Evolutionary conservation across 441 rosid genomes (phyloP), one percentile per base, ranked within the genome.

Genomic region (Gossypium schwendimanii): DNA sequence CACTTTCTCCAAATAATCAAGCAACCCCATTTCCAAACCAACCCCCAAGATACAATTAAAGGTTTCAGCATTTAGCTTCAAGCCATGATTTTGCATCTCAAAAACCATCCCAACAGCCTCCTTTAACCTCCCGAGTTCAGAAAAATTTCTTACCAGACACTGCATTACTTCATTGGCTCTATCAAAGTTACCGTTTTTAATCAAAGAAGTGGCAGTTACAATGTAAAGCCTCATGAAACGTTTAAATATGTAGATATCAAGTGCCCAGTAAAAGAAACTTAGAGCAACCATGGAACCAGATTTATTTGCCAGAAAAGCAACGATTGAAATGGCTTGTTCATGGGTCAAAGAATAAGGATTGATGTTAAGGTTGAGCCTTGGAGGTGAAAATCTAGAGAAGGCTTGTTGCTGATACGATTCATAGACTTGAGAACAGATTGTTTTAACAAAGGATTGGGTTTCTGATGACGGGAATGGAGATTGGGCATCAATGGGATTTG

Each of bases 211-310:
- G 4, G 92, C 86, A 17, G 84, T 81, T 2, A 91, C 87, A 62
- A 94, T 89, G 58, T 91, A 91, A 18, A 94, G 70, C 77, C 98
- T 84, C 96, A 88, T 91, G 70, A 91, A 94, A 80, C 85, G 83
- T 69, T 89, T 83, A 57, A 91, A 94, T 62, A 87, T 90, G 26
- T 75, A 55, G 62, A 75, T 76, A 69, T 81, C 87, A 63, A 83
- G 69, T 2, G 85, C 80, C 97, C 97, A 92, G 47, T 94, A 55
- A 69, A 94, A 94, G 89, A 94, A 94, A 67, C 91, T 75, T 28
- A 90, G 69, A 0, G 98, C 85, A 75, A 87, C 97, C 90, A 92
- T 83, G 0, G 97, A 87, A 36, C 97, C 97, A 0, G 87, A 88
- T 81, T 92, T 93, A 53, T 76, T 78, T 23, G 91, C 92, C 52